Evolutionary conservation across 148 eudicot genomes (phyloP), one percentile per base, ranked within the genome.

Genomic region (Rhododendron ferrugineum): DNA sequence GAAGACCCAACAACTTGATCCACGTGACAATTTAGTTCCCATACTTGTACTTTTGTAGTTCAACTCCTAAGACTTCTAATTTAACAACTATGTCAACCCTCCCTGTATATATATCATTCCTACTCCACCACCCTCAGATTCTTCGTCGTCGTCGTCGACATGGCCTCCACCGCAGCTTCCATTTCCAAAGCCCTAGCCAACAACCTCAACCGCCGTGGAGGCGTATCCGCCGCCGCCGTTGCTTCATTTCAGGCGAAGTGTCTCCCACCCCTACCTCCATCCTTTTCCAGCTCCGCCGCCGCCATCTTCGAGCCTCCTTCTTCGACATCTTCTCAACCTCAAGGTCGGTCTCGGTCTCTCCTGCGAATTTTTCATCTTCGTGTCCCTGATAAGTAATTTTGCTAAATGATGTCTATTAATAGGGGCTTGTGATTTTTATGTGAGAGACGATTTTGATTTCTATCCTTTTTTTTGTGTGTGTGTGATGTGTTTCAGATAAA

Each of bases 401-500:
- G 49, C 50, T 80, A 6, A 11, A 23, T 78, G 20, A 62, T 79
- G 77, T 15, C 80, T 78, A 54, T 79, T 30, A 20, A 32, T 32
- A 22, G 34, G 54, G 66, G 1, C 37, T 18, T 30, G 54, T 30
- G 66, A 64, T 37, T 3, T 34, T 70, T 16, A n/a, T 40, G 76
- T 50, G 10, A 22, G 58, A 22, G 58, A 8, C 30, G 36, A 2
- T 26, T 62, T 79, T 54, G 50, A 37, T 26, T 20, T 22, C 28
- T 46, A 13, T 81, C 58, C 0, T 11, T 47, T 76, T 28, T 72
- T 10, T n/a, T n/a, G n/a, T 77, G 49, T 46, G 11, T 46, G 49
- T 54, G 60, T 44, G 15, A 32, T 79, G 8, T 87, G 28, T 84
- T 79, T 84, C 92, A 90, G 95, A 88, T 85, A 87, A 91, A 82